Evolutionary conservation across 768 basidiomycete genomes (phyloP), one percentile per base, ranked within the genome.

Genomic region (Trametes punicea): DNA sequence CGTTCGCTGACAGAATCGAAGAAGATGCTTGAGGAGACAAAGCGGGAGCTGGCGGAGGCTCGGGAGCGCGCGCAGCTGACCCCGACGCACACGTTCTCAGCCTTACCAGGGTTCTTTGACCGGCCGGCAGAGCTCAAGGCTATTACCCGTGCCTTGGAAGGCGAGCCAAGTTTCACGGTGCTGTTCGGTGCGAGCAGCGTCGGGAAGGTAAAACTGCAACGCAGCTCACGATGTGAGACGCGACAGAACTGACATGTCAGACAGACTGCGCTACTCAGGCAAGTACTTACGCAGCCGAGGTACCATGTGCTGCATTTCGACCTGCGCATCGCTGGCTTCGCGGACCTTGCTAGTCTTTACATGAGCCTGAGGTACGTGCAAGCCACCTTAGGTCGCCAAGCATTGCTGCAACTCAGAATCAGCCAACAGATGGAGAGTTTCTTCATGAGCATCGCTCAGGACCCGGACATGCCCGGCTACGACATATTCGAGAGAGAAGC

Each of bases 241-340:
- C 18, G 18, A 23, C 15, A 18, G n/a, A n/a, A 6, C 45, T 44
- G 18, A 50, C 36, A 26, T 20, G 26, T 18, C 29, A 16, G 30
- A 23, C 63, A 90, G 85, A 93, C 91, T 5, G 83, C 87, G 0
- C 78, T 93, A 7, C 75, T 93, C 11, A 80, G 90, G 41, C 87
- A 93, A 70, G 82, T 92, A 25, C 81, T 93, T 23, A 83, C 82
- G 10, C 74, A 76, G 18, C 77, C 83, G 9, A 74, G 74, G 46
- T 93, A 87, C 65, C 88, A 90, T 71, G 88, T 92, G 51, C 77
- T 92, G 45, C 87, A 90, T 65, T 89, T 93, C 61, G 90, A 93
- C 69, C 76, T 93, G 39, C 83, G 90, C 4, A 90, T 92, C 46
- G 81, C 90, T 3, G 90, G 89, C 0, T 93, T 93, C 64, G 88